Evolutionary conservation across 148 eudicot species (phyloP), one percentile per base, ranked within the genome.

Genomic region (Nyssa sinensis): DNA sequence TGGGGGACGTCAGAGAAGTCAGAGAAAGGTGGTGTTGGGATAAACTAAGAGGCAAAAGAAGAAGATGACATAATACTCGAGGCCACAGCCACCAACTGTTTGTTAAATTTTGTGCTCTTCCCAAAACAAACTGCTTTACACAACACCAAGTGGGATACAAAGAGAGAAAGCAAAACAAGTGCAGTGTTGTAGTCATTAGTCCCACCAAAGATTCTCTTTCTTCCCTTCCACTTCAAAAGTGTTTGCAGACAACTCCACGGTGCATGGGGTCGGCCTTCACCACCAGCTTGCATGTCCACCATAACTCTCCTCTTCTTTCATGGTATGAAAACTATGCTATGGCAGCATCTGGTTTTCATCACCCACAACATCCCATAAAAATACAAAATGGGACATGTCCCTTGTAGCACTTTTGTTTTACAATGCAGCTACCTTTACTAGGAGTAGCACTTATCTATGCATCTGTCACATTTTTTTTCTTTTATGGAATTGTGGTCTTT

Each of bases 1-100:
- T 35, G 78, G 72, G 59, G 66, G 65, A 61, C 61, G 67, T 68
- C 78, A 75, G 78, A 68, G 78, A 68, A 66, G 78, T 75, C 66
- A 75, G 78, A 67, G 72, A 60, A 68, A 44, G 3, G 41, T 5
- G n/a, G 71, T 64, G 47, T 61, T 27, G 53, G 74, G 60, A 68
- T 39, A 69, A 49, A 60, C 25, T 41, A 75, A 75, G 60, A 32
- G 39, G 49, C 14, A 39, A 47, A 49, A 76, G 27, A 33, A 37
- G 23, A 58, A 24, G 69, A 51, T 69, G 74, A 69, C 74, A 69
- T 69, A 51, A 68, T 68, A 28, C 64, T 37, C 77, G 16, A 28
- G 16, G 62, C 24, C 77, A 23, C 49, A 17, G 27, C 62, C 49
- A 57, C 61, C 39, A 11, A 67, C 59, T 76, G 67, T 62, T 55